Conservation (phyloP, 805 yeast species). For the Myxozyma neotropica region DNA sequence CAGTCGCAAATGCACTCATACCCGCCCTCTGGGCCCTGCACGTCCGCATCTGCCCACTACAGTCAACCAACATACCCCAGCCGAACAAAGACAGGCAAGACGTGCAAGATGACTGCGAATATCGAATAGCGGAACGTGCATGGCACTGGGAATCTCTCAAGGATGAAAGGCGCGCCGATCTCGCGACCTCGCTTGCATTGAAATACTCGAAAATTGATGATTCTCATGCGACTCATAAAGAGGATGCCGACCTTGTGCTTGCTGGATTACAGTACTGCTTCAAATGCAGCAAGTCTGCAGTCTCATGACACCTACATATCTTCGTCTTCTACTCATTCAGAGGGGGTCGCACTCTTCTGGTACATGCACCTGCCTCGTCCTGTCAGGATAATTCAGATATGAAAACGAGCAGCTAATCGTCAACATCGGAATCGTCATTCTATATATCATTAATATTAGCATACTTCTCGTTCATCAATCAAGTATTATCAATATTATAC, state of each 20-base stretch:
- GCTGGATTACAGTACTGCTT: conserved; percentile 9
- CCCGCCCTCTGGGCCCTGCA: conserved; percentile 5
- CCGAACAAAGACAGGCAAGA: conserved; percentile 1
- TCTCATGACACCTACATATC: neutral
- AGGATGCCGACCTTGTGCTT: neutral
- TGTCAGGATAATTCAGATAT: neutral
- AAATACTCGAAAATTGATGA: neutral
- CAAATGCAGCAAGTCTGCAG: neutral
- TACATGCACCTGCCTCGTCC: conserved; percentile 5
- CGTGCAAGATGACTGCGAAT: conserved; percentile 4
- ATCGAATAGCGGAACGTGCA: conserved; percentile 5
- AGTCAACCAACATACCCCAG: neutral
- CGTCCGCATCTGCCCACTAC: neutral
- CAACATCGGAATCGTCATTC: conserved; percentile 6
- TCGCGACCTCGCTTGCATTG: neutral
- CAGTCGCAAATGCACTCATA: neutral
- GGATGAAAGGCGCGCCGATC: neutral
- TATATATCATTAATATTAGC: neutral
- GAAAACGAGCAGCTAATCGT: neutral
- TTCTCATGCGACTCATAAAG: neutral
- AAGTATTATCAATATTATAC: too few relatives aligned
- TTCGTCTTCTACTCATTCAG: neutral
- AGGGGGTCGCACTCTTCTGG: too few relatives aligned
- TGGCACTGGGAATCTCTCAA: conserved; percentile 15
- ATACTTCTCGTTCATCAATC: too few relatives aligned